Conservation (phyloP, 352 stramenopile genomes). For the Phytophthora podocarpi region DNA sequence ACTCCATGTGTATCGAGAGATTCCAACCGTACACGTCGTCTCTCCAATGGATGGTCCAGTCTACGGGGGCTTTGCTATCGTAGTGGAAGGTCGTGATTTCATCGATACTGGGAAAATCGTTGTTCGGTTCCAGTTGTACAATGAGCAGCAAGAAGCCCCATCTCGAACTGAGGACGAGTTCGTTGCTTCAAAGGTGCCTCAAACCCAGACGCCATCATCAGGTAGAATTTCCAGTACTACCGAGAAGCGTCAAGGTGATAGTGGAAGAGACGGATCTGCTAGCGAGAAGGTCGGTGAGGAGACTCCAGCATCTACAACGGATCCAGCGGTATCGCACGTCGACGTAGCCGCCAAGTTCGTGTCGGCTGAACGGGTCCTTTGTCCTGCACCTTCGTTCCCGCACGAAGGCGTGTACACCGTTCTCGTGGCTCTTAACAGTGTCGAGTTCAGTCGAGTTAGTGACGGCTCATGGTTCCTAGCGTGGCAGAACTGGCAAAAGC, state of each 20-base stretch:
- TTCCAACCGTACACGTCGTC: constrained; percentile 44
- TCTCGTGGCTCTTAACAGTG: constrained; percentile 62
- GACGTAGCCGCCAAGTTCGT: constrained; percentile 49
- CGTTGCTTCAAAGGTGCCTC: neutral
- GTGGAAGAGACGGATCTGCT: neutral
- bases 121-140: constrained; percentile 66
- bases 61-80: constrained; percentile 67
- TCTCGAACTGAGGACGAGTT: constrained; percentile 15
- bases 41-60: constrained; percentile 77
- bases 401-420: constrained; percentile 75
- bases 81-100: constrained; percentile 66
- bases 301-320: neutral
- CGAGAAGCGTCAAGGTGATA: constrained; percentile 9
- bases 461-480: constrained; percentile 69
- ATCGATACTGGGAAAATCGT: constrained; percentile 65
- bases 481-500: constrained; percentile 88
- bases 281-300: neutral
- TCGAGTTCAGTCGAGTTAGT: constrained; percentile 65
- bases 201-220: neutral
- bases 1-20: constrained; percentile 58
- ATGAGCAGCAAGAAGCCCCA: constrained; percentile 15
- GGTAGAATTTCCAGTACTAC: neutral
- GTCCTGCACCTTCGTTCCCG: constrained; percentile 53
- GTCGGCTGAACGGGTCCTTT: constrained; percentile 50
- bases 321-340: constrained; percentile 11